Conservation (phyloP, 805 yeast species). For the Saccharomycopsis malanga region DNA sequence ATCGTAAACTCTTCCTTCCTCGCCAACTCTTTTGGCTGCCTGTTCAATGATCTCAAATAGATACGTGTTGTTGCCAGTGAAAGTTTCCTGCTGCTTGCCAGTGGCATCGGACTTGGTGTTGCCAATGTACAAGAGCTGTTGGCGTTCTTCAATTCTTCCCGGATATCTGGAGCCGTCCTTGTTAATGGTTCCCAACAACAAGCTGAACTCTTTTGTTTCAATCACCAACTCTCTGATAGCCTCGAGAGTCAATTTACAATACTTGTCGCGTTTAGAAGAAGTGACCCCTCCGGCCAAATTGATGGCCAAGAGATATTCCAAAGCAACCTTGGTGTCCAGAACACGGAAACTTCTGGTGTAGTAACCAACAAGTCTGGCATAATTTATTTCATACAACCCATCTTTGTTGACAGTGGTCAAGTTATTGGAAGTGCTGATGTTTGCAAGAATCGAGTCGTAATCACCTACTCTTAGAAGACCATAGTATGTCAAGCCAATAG, state of each 20-base stretch:
- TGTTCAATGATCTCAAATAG: slow-evolving; percentile 68
- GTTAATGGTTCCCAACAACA: slow-evolving; percentile 76
- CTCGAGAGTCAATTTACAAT: slow-evolving; percentile 58
- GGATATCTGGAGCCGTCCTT: slow-evolving; percentile 71
- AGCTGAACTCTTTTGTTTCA: slow-evolving; percentile 76
- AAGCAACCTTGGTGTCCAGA: slow-evolving; percentile 84
- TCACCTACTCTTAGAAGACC: slow-evolving; percentile 53
- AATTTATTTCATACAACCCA: slow-evolving; percentile 33
- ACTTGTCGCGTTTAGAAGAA: slow-evolving; percentile 31
- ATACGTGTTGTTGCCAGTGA: slow-evolving; percentile 50
- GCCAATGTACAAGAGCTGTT: slow-evolving; percentile 49
- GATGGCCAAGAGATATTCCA: slow-evolving; percentile 76
- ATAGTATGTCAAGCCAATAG: slow-evolving; percentile 70
- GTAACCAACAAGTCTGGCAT: slow-evolving; percentile 61
- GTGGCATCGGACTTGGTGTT: background rate
- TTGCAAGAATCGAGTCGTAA: slow-evolving; percentile 23
- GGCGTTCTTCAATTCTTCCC: slow-evolving; percentile 77
- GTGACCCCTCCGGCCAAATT: slow-evolving; percentile 34
- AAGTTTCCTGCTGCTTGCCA: slow-evolving; percentile 26
- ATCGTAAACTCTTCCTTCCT: slow-evolving; percentile 83
- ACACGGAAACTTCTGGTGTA: slow-evolving; percentile 78
- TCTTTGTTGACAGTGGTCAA: slow-evolving; percentile 31
- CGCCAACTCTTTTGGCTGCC: slow-evolving; percentile 82
- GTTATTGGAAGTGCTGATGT: slow-evolving; percentile 29
- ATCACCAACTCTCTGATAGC: slow-evolving; percentile 78